Evolutionary conservation across 2,329 filamentous ascomycete species (phyloP), one percentile per base, ranked within the genome.

Genomic region (Sporothrix protearum): DNA sequence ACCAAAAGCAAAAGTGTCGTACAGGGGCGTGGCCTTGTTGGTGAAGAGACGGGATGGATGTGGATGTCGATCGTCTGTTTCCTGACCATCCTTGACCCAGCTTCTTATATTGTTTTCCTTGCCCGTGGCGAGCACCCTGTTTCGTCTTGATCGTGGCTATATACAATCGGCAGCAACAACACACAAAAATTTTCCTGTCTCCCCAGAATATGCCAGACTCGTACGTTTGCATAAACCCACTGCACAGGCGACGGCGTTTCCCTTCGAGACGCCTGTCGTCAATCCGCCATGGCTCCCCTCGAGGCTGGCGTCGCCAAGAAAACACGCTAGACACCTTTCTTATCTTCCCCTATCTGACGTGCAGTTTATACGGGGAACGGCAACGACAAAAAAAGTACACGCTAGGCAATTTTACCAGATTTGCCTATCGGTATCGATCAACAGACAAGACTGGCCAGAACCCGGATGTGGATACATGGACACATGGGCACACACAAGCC

Each of bases 361-460:
- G 16, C 42, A 16, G 28, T 30, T 57, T 12, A 33, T 57, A n/a
- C n/a, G n/a, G 12, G n/a, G 22, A 19, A 42, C 25, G 25, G 14
- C 22, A 30, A 67, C 28, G 39, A 25, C 25, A 57, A 2, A 47
- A 30, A 53, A 2, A n/a, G n/a, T 3, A 4, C 25, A 8, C 63
- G 63, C 63, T 66, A 66, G 63, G 63, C 42, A 14, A 66, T 49
- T 66, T 66, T 9, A 2, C 39, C 10, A 19, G 42, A 19, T 33
- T 49, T 66, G 63, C 63, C 63, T 47, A 66, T 66, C 63, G 42
- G 12, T 66, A 66, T 49, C 39, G 33, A 19, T 61, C 19, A 33
- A 10, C 6, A 12, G 10, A 28, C 22, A 10, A 57, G 25, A 57
- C 53, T 57, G 53, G 8, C 22, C n/a, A n/a, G n/a, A 47, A 6